A percentile compares a stretch with the other conserved stretches of the same genome.
phyloP scores from a whole-genome alignment of 768 basidiomycete species.

The Lentinus brumalis region DNA sequence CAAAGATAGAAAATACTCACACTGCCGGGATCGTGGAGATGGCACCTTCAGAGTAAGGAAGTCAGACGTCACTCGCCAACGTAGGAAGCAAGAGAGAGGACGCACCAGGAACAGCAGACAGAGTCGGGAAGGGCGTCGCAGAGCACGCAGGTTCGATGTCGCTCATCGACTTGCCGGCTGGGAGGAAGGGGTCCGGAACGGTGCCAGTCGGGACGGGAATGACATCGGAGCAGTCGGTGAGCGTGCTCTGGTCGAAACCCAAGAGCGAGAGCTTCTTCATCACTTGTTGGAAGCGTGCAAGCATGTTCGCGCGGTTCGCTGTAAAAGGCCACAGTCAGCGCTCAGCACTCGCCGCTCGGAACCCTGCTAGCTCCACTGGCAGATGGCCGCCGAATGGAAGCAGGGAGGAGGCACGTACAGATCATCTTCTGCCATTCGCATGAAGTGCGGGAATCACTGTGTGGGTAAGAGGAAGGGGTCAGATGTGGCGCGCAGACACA shows the following conservation, averaged over 20 bases:
- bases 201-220: constrained; percentile 1
- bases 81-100: background rate
- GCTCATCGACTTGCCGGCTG: constrained; percentile 1
- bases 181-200: background rate
- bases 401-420: background rate
- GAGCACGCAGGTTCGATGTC: constrained; percentile 5
- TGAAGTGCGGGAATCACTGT: constrained; percentile 1
- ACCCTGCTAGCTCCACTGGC: background rate
- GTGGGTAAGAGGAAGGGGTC: background rate
- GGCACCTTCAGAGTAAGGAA: background rate
- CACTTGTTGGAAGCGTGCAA: background rate
- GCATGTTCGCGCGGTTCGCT: constrained; percentile 5
- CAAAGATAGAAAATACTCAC: background rate
- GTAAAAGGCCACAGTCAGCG: background rate
- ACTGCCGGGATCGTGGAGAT: background rate
- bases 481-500: background rate
- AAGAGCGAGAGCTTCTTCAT: constrained; percentile 6
- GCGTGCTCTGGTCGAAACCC: constrained; percentile 2
- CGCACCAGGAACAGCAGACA: background rate
- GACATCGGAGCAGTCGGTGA: constrained; percentile 10
- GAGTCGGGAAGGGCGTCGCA: constrained; percentile 7
- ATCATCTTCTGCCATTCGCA: constrained; percentile 11
- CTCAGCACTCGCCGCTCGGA: background rate
- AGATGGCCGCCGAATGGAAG: background rate
- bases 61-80: background rate